Conservation (phyloP, 1,139 yeast genomes). For the Scheffersomyces titani region DNA sequence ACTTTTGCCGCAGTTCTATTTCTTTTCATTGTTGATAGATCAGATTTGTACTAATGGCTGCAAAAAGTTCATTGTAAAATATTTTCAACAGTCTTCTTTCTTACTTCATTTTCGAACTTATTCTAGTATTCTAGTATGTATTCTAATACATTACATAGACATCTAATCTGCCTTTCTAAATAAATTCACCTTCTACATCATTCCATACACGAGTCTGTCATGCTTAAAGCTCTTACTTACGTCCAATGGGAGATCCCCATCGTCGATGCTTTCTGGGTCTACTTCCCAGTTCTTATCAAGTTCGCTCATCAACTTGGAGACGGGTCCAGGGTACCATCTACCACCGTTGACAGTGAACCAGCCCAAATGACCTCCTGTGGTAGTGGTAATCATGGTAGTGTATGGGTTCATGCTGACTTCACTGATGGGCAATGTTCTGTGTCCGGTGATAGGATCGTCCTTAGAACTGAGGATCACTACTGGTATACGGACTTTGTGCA, state of each 20-base stretch:
- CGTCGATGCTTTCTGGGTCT: constrained; percentile 12
- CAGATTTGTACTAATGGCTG: not conserved
- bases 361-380: constrained; percentile 83
- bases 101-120: not conserved
- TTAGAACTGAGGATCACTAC: constrained; percentile 47
- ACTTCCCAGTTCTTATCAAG: constrained; percentile 29
- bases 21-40: not conserved
- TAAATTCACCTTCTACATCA: not conserved
- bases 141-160: too few relatives aligned
- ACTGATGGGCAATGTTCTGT: constrained; percentile 53
- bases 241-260: constrained; percentile 29
- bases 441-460: constrained; percentile 64
- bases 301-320: constrained; percentile 35
- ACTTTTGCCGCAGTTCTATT: not conserved
- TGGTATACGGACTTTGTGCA: constrained; percentile 55
- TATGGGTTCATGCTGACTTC: constrained; percentile 72
- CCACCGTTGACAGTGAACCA: constrained; percentile 53
- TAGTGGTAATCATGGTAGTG: constrained; percentile 63
- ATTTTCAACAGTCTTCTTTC: not conserved
- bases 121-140: not conserved
- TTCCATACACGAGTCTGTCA: constrained; percentile 26
- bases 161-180: not conserved
- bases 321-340: constrained; percentile 55
- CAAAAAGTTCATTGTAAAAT: not conserved
- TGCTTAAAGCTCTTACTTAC: constrained; percentile 28